Conservation (phyloP, 176 grass and related monocot species). For the Aegilops sharonensis region DNA sequence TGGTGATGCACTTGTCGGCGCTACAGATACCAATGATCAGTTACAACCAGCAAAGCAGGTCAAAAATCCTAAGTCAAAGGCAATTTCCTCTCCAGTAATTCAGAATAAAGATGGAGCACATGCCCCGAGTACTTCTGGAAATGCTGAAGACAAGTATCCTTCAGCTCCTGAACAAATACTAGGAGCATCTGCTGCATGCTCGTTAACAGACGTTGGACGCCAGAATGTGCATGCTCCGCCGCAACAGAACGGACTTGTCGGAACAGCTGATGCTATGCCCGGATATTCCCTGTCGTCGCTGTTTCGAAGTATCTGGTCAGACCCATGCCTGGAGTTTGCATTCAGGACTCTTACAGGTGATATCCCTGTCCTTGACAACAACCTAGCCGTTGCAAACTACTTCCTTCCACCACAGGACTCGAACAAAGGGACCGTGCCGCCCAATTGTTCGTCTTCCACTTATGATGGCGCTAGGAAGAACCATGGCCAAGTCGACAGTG, state of each 20-base stretch:
- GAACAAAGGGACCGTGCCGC: constrained; percentile 16
- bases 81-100: constrained; percentile 26
- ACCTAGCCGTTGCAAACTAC: constrained; percentile 20
- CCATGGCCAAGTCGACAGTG: constrained; percentile 19
- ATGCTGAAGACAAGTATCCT: constrained; percentile 13
- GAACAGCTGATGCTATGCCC: constrained; percentile 32
- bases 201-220: constrained; percentile 18
- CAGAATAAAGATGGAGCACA: constrained; percentile 32
- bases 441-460: constrained; percentile 33
- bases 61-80: constrained; percentile 20
- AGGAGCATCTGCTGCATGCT: constrained; percentile 20
- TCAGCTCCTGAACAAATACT: constrained; percentile 21
- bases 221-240: constrained; percentile 17
- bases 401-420: constrained; percentile 42
- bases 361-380: constrained; percentile 45
- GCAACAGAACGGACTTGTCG: constrained; percentile 19
- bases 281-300: constrained; percentile 44
- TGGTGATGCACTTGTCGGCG: background rate
- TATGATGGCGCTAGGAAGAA: constrained; percentile 40
- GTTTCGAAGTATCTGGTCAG: constrained; percentile 55
- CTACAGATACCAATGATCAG: background rate
- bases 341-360: constrained; percentile 65
- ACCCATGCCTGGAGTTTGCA: constrained; percentile 77
- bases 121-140: constrained; percentile 19
- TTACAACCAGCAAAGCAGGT: constrained; percentile 27